These are phyloP conservation scores for Dianthus caryophyllus DNA, from an alignment of 148 eudicot genomes.

Conservation along the genomic window DNA sequence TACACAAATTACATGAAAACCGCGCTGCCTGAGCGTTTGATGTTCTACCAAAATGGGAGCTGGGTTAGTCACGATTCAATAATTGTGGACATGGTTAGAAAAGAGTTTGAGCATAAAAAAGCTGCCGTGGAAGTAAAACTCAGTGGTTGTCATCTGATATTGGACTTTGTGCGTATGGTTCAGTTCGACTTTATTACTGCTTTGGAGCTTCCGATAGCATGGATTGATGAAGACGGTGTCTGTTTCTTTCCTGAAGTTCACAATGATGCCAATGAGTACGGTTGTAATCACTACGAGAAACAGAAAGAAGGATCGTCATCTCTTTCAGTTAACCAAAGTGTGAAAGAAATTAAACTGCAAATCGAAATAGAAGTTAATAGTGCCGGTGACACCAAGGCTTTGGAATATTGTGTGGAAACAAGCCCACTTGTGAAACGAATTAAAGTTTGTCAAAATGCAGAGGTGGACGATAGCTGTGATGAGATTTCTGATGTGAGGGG, in stretches of 20 bases:
- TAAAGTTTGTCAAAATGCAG: slow-evolving; percentile 38
- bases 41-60: slow-evolving; percentile 61
- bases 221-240: slow-evolving; percentile 81
- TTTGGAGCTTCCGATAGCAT: slow-evolving; percentile 61
- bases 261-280: slow-evolving; percentile 34
- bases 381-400: slow-evolving; percentile 27
- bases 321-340: slow-evolving; percentile 21
- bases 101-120: slow-evolving; percentile 56
- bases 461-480: slow-evolving; percentile 44
- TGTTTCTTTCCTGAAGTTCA: slow-evolving; percentile 79
- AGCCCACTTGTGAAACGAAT: slow-evolving; percentile 49
- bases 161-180: slow-evolving; percentile 82
- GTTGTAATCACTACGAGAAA: slow-evolving; percentile 21
- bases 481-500: slow-evolving; percentile 41
- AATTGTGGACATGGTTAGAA: slow-evolving; percentile 41
- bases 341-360: slow-evolving; percentile 63
- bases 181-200: slow-evolving; percentile 60
- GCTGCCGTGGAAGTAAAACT: slow-evolving; percentile 59
- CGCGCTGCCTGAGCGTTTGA: slow-evolving; percentile 64
- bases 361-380: slow-evolving; percentile 75
- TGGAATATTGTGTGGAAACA: slow-evolving; percentile 68
- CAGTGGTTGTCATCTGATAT: slow-evolving; percentile 34
- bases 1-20: slow-evolving; percentile 60
- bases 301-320: slow-evolving; percentile 31
- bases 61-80: slow-evolving; percentile 69